A percentile compares a stretch with the other conserved stretches of the same genome.
Evolutionary conservation across 106 monocot species (phyloP).

Genomic region (Apostasia shenzhenica): DNA sequence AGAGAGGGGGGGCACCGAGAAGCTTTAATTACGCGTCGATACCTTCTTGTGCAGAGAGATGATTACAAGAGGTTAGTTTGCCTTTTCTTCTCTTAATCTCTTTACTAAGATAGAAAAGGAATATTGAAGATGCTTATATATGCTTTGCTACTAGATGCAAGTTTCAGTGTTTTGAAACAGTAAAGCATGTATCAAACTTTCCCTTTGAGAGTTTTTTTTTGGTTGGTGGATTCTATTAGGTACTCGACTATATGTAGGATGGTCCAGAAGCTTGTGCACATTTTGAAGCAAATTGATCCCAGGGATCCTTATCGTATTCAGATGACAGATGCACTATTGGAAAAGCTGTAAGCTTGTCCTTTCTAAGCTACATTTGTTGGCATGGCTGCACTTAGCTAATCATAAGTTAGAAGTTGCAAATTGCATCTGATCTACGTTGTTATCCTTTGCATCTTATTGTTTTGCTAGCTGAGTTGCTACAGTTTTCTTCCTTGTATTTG

Average conservation of each 20-base stretch:
- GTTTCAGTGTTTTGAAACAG: not conserved
- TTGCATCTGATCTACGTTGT: too few relatives aligned
- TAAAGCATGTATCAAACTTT: not conserved
- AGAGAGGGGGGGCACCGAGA: slow-evolving; percentile 70
- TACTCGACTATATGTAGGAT: slow-evolving; percentile 74
- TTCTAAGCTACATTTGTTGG: not conserved
- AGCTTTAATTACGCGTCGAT: slow-evolving; percentile 51
- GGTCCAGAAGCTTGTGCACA: slow-evolving; percentile 72
- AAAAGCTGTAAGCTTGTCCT: slow-evolving; percentile 60
- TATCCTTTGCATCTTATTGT: not conserved
- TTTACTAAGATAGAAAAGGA: not conserved
- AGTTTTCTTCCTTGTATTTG: not conserved
- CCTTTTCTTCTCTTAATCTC: not conserved
- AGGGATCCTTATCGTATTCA: slow-evolving; percentile 78
- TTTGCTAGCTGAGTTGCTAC: not conserved
- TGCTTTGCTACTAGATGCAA: not conserved
- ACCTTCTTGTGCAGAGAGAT: slow-evolving; percentile 72
- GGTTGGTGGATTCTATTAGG: slow-evolving; percentile 19
- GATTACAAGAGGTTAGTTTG: slow-evolving; percentile 83
- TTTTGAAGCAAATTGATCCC: slow-evolving; percentile 77
- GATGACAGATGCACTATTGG: slow-evolving; percentile 76
- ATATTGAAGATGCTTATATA: not conserved
- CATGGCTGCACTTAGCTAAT: too few relatives aligned
- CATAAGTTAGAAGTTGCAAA: too few relatives aligned
- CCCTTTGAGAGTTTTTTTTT: slow-evolving; percentile 3